Evolutionary conservation across 1,139 yeast genomes (phyloP).

Genomic region (Pichia sp.): DNA sequence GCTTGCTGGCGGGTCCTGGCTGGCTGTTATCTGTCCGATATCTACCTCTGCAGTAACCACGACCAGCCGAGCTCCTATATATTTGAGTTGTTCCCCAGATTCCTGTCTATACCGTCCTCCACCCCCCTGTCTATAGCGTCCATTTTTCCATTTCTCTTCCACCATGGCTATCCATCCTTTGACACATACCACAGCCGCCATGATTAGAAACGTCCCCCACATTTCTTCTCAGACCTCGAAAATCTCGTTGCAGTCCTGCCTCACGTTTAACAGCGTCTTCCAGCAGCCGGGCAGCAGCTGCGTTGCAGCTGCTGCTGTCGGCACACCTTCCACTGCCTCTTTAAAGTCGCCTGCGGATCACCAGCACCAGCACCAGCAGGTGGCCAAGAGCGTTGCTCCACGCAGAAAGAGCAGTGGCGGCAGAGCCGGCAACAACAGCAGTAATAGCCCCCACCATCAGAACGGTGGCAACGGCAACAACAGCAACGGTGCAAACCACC

Average conservation of each 20-base stretch:
- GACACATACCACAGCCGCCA: constrained; percentile 10
- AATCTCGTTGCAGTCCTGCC: constrained; percentile 21
- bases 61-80: neutral
- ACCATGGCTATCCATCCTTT: constrained; percentile 9
- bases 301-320: neutral
- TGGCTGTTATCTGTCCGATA: constrained; percentile 1
- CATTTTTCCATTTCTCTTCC: constrained; percentile 1
- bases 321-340: neutral
- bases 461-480: neutral
- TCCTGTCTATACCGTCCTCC: neutral
- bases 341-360: neutral
- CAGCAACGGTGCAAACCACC: neutral
- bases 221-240: constrained; percentile 16
- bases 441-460: neutral
- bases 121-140: neutral
- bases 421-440: neutral
- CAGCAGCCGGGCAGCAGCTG: constrained; percentile 15
- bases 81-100: neutral
- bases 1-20: neutral
- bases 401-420: constrained; percentile 1
- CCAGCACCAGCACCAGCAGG: constrained; percentile 2
- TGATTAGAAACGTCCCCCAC: constrained; percentile 25
- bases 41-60: neutral
- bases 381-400: neutral
- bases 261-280: constrained; percentile 22